Conservation (phyloP, 495 filamentous ascomycete species). For the Schizothecium vesticola region DNA sequence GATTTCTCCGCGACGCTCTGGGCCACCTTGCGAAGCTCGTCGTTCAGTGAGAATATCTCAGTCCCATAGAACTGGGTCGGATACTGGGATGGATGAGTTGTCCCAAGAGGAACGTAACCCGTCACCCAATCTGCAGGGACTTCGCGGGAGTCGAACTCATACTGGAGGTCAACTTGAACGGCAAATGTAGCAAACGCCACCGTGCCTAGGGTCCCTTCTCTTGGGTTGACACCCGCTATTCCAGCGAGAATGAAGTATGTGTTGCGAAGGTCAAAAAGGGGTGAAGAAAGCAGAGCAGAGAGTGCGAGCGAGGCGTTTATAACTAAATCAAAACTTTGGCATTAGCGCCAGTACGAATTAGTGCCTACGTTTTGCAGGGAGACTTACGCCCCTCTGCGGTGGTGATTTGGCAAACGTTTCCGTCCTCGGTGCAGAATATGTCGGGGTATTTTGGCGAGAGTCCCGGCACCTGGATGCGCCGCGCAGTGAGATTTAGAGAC, state of each 20-base stretch:
- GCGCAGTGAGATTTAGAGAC: not conserved
- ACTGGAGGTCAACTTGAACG: slow-evolving; percentile 9
- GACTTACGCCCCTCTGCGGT: slow-evolving; percentile 6
- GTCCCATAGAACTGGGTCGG: slow-evolving; percentile 9
- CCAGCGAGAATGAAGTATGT: slow-evolving; percentile 9
- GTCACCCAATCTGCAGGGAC: slow-evolving; percentile 6
- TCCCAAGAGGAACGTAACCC: slow-evolving; percentile 6
- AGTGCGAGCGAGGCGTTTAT: slow-evolving; percentile 9
- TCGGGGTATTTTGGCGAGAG: slow-evolving; percentile 8
- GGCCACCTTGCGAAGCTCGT: slow-evolving; percentile 1
- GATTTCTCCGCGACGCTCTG: slow-evolving; percentile 2
- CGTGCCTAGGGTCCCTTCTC: slow-evolving; percentile 1
- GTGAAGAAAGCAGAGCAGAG: slow-evolving; percentile 3
- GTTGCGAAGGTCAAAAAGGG: slow-evolving; percentile 4
- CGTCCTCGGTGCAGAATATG: slow-evolving; percentile 2
- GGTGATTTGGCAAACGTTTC: slow-evolving; percentile 3
- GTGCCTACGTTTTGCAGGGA: not conserved
- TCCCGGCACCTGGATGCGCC: not conserved
- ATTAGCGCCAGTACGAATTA: not conserved
- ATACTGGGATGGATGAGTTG: slow-evolving; percentile 2
- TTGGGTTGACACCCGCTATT: slow-evolving; percentile 6
- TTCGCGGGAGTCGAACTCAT: slow-evolving; percentile 9
- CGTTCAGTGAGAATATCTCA: slow-evolving; percentile 5
- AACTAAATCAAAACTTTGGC: not conserved
- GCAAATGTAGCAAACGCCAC: slow-evolving; percentile 6